Evolutionary conservation across 1,284 basidiomycete genomes (phyloP).

Genomic region (Tetrapyrgos nigripes): DNA sequence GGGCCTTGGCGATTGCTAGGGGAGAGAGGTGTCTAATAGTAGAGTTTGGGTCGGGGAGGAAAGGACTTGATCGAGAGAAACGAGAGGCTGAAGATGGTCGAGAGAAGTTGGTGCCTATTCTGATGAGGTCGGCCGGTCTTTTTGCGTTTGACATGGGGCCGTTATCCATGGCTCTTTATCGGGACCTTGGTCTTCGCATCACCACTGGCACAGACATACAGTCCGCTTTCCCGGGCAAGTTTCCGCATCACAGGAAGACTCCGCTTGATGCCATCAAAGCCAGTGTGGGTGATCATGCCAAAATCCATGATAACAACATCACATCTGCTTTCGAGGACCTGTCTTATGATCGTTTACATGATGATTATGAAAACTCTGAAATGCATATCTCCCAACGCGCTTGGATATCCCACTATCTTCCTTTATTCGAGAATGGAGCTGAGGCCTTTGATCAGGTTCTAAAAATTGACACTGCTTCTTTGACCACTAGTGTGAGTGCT

Average conservation of each 20-base stretch:
- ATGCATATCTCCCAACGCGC: constrained; percentile 52
- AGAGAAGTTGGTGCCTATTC: constrained; percentile 20
- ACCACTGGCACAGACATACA: constrained; percentile 63
- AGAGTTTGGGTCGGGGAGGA: not conserved
- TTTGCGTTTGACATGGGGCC: constrained; percentile 49
- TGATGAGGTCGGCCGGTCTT: constrained; percentile 38
- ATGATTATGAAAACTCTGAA: constrained; percentile 22
- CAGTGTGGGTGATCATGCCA: constrained; percentile 43
- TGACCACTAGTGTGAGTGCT: constrained; percentile 40
- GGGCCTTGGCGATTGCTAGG: not conserved
- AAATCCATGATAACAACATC: constrained; percentile 49
- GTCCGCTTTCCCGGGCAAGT: constrained; percentile 40
- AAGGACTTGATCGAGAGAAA: not conserved
- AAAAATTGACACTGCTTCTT: constrained; percentile 45
- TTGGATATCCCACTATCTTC: constrained; percentile 58
- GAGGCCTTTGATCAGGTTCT: constrained; percentile 42
- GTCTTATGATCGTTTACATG: constrained; percentile 36
- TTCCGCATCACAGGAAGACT: constrained; percentile 35
- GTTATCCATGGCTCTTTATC: constrained; percentile 46
- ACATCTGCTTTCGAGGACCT: constrained; percentile 43
- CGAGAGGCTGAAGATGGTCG: constrained; percentile 7
- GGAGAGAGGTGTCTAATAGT: constrained; percentile 2
- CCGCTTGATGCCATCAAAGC: constrained; percentile 50
- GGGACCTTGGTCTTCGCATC: constrained; percentile 42
- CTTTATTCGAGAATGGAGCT: constrained; percentile 40